Base-by-base conservation (phyloP, 129 eudicot species). In the Chrysanthemum lavandulifolium region DNA sequence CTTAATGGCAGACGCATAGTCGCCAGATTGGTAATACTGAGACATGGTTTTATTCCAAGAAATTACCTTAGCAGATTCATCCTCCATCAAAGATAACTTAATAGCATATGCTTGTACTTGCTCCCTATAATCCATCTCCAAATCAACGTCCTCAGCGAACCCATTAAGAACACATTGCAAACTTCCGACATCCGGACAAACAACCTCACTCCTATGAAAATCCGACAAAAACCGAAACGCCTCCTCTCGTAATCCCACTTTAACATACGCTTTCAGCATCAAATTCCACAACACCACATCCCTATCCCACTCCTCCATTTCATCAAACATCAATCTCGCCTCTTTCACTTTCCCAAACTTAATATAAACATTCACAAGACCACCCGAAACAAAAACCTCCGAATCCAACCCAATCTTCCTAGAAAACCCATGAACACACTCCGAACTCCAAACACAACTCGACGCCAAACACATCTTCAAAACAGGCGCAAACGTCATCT, bases 261-360 rank as follows among this genome's bases (percentile, higher is more conserved):
- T 78, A 58, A 71, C 54, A 47, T 81, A 75, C 0, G 69, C 83
- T 81, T 62, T 78, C 47, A 84, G 76, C 79, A 84, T 81, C 25
- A 81, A 62, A 55, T 84, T 81, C 88, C 88, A 84, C 56, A 81
- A 74, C 15, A 81, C 83, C 5, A 31, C 68, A 3, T 84, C 88
- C 10, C 71, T 68, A 6, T 83, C 84, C 54, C 29, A 21, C 40
- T 78, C 85, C 8, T 52, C 36, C 67, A 74, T 74, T 8, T 60
- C 57, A 66, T 74, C 67, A 67, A 81, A 84, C 79, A 81, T 66
- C 66, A 74, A 43, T 45, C 79, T 73, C 16, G 88, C 85, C 11
- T 81, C 81, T 40, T 40, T 40, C 47, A 40, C 47, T 1, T 40
- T 40, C 45, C 47, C 47, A 64, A 71, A 83, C 82, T 79, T 83